Evolutionary conservation across 1,284 basidiomycete genomes (phyloP).

Genomic region (Hymenochaete sp.): DNA sequence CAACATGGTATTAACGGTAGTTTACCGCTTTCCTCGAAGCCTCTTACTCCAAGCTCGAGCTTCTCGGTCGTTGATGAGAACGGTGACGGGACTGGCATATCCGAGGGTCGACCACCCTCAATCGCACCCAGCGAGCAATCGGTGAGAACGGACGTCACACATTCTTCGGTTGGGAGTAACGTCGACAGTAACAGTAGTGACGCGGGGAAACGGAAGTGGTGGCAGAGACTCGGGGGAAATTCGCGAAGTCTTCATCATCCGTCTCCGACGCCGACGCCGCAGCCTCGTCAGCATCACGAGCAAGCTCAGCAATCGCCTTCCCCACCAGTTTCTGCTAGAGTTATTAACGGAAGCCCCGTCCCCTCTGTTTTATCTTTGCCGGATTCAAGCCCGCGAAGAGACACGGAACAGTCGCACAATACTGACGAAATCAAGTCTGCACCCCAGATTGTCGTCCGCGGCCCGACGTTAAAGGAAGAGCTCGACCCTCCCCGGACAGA

Average conservation of each 20-base stretch:
- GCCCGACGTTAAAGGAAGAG: slow-evolving; percentile 4
- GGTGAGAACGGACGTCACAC: slow-evolving; percentile 1
- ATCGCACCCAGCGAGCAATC: background rate
- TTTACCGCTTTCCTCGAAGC: too few species aligned
- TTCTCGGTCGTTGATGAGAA: too few species aligned
- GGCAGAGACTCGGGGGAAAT: slow-evolving; percentile 9
- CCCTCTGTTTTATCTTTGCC: background rate
- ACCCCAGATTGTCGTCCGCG: slow-evolving; percentile 6
- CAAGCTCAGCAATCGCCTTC: background rate
- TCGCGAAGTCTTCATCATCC: slow-evolving; percentile 2
- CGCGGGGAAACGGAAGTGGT: slow-evolving; percentile 11
- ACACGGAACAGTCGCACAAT: background rate
- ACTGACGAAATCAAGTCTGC: background rate
- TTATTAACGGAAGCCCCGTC: background rate
- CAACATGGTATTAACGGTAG: too few species aligned
- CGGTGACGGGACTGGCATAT: too few species aligned
- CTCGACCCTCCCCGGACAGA: too few species aligned
- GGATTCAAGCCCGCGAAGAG: background rate
- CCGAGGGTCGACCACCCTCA: slow-evolving; percentile 10
- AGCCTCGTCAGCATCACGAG: too few species aligned
- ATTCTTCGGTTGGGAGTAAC: background rate
- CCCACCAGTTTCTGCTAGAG: background rate
- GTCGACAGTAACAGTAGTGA: background rate
- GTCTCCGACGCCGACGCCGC: background rate
- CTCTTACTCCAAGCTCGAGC: too few species aligned